Base-by-base conservation (phyloP, 139 green algal genomes). In the Coelastrella sp. region DNA sequence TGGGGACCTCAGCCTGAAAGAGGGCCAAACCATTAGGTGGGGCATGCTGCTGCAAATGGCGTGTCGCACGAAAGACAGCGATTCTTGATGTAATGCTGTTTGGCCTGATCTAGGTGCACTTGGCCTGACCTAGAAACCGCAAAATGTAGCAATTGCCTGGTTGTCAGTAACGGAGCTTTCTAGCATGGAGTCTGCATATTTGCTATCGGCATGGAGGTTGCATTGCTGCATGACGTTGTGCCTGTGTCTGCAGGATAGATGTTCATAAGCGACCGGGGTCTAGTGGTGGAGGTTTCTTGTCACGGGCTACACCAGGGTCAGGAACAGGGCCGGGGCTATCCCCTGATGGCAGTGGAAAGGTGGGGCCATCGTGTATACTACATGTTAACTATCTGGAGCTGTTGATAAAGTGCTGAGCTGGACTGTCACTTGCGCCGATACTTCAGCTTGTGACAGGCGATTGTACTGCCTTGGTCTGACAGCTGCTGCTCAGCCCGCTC, bases 11-110 rank as follows among this genome's bases (percentile, higher is more conserved):
- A 94, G 90, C 22, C 90, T 98, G 16, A 96, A 96, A 85, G 92
- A 97, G 61, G 96, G 96, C 4, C 89, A 97, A 65, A 97, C 92
- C 0, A 96, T 98, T 73, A 96, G 92, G 95, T 95, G n/a, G 23
- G 32, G 32, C 32, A 1, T 47, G 32, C 1, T 47, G 32, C 32
- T 47, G 32, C 32, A 47, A 47, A 47, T 47, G 32, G n/a, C n/a
- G n/a, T n/a, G n/a, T n/a, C n/a, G n/a, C n/a, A n/a, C n/a, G n/a
- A n/a, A 47, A 47, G 32, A 1, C 32, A 47, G 32, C 32, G 32
- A 1, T 47, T 1, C 32, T 47, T 47, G 32, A 47, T 47, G 32
- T 47, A 47, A 47, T 2, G 10, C 7, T 81, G 75, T 60, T 78
- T 23, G 19, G 73, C 7, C 17, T 56, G 73, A 80, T 80, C 8